Evolutionary conservation across 257 asterid genomes (phyloP).

Genomic region (Scutellaria minor): DNA sequence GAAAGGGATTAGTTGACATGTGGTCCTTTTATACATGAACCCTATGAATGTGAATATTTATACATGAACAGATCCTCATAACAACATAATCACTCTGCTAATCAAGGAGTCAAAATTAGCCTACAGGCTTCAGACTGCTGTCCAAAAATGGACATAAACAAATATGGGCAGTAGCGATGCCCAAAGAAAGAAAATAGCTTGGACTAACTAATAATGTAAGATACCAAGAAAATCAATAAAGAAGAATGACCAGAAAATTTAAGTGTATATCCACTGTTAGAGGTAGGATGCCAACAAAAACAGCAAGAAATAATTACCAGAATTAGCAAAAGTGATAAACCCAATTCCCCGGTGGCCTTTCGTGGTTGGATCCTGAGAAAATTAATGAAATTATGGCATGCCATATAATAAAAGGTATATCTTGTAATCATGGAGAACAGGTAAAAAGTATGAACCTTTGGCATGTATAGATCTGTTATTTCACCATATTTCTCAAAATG

Average conservation of each 20-base stretch:
- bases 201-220: background rate
- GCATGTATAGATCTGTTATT: conserved; percentile 94
- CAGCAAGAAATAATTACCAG: conserved; percentile 56
- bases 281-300: conserved; percentile 25
- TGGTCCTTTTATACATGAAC: background rate
- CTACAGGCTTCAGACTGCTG: background rate
- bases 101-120: background rate
- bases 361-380: conserved; percentile 78
- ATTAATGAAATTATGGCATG: conserved; percentile 9
- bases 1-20: background rate
- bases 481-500: conserved; percentile 93
- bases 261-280: background rate
- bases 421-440: background rate
- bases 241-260: conserved; percentile 63
- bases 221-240: conserved; percentile 26
- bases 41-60: background rate
- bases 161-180: background rate
- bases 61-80: conserved; percentile 3
- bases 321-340: conserved; percentile 78
- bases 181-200: background rate
- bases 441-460: conserved; percentile 66
- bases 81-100: background rate
- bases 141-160: background rate
- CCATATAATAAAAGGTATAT: conserved; percentile 4
- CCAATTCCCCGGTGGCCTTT: conserved; percentile 99